Base-by-base conservation (phyloP, 2,329 filamentous ascomycete species). In the Exophiala mesophila region DNA sequence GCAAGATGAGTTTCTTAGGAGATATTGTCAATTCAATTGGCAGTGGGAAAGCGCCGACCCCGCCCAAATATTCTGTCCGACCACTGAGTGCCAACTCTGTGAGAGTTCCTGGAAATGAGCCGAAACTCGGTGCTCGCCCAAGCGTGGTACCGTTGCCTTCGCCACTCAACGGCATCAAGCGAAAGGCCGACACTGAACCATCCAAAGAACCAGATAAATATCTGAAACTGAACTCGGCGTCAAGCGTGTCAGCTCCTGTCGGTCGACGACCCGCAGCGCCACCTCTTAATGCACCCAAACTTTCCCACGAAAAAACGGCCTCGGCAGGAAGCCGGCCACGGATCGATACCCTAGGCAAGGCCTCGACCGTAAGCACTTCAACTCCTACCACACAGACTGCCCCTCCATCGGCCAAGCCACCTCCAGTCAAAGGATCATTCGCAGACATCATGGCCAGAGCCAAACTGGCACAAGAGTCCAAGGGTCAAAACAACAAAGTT, bases 381-480 rank as follows among this genome's bases (percentile, higher is more conserved):
- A 38, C 47, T 19, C 45, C 50, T 9, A 37, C 31, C 7, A 44
- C 45, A 16, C 30, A 45, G 17, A 47, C 47, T 10, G 42, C 32
- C n/a, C 10, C 44, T n/a, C 20, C 41, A 13, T 31, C 16, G 4
- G 18, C 6, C 24, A n/a, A 43, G 3, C 51, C 52, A 36, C 38
- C 23, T 18, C 46, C 58, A 8, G 72, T 74, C 4, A 75, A 75
- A 54, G 74, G 76, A 19, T 77, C 74, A 1, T 83, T 74, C 59
- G 72, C 76, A 31, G 77, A 77, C 36, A 68, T 81, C 31, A 69
- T 82, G 53, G 79, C 78, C 32, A 75, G 80, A 57, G 73, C 72
- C 36, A 68, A 69, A 42, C 70, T 68, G 55, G 63, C 71, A 23
- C 61, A 66, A 36, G 44, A 47, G 37, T 30, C 37, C 65, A 68